Evolutionary conservation across 306 rosid genomes (phyloP).

Genomic region (Myrica gale): DNA sequence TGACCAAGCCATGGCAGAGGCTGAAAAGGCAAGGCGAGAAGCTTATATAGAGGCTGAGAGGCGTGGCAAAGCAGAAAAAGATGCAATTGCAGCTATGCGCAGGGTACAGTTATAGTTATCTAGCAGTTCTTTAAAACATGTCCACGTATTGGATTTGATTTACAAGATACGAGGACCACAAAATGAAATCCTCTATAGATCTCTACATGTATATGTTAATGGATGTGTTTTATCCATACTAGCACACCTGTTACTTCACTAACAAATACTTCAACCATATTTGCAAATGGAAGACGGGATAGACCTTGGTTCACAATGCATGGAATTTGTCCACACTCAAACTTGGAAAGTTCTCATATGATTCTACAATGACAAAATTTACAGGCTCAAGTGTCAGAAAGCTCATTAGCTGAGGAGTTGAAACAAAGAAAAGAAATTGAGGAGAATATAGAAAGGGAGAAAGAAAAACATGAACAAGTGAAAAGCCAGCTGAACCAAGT

Average conservation of each 20-base stretch:
- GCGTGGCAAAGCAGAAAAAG: conserved; percentile 67
- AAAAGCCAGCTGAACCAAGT: conserved; percentile 34
- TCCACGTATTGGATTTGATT: neutral
- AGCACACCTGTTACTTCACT: no score
- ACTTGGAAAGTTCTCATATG: conserved; percentile 9
- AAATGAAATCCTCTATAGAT: no score
- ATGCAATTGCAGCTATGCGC: conserved; percentile 51
- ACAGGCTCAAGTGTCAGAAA: conserved; percentile 48
- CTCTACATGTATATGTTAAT: no score
- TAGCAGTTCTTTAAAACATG: neutral
- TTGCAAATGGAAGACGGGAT: neutral
- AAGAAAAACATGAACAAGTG: conserved; percentile 33
- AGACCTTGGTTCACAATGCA: neutral
- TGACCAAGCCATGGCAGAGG: conserved; percentile 62
- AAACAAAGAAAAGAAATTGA: conserved; percentile 45
- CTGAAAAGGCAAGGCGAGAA: conserved; percentile 53
- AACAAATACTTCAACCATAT: no score
- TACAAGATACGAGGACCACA: neutral
- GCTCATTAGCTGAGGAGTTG: conserved; percentile 41
- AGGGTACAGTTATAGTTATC: conserved; percentile 41
- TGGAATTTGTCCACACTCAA: neutral
- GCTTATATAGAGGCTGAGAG: conserved; percentile 52
- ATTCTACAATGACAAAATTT: conserved; percentile 2
- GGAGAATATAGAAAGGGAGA: conserved; percentile 41
- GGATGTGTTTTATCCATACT: no score